Base-by-base conservation (phyloP, 2,329 filamentous ascomycete species). In the Diaporthe sp. region DNA sequence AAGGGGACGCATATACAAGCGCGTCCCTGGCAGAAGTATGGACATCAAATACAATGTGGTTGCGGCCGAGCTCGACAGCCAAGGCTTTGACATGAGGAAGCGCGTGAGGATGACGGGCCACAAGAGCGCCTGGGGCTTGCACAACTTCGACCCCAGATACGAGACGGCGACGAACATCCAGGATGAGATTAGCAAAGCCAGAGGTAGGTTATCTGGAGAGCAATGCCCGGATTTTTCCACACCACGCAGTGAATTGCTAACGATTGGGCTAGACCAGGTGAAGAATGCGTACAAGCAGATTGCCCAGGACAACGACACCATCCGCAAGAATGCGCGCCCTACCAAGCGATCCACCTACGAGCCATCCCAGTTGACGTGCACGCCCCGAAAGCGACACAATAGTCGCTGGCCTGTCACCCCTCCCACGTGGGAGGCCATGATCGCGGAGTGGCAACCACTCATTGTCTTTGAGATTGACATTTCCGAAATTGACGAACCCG, bases 11-110 rank as follows among this genome's bases (percentile, higher is more conserved):
- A 81, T 84, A 15, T 82, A 82, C 81, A 84, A 84, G 74, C 79
- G 82, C 17, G 79, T 77, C 49, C 79, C 79, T 6, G 68, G 79
- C 12, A 65, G 72, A 4, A 17, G 51, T 4, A 68, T 68, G 4
- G 61, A 78, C 57, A 39, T 67, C 13, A 51, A 68, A 0, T 81
- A 83, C 68, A 31, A 61, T 4, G 60, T 75, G 46, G 79, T 76
- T 3, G 67, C 78, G 19, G 44, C 73, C 7, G 85, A 87, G 76
- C 79, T 87, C 7, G 79, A 82, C 22, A 80, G 78, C 34, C 81
- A 82, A 31, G 83, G 84, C 2, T 65, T 73, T 3, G 82, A 81
- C 0, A 55, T 81, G 31, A 81, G 85, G 44, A 87, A 87, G 77
- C 82, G 80, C 73, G 62, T 74, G 28, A 81, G 83, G n/a, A 79